phyloP scores from a whole-genome alignment of 192 early-diverging fungal species.

The Martensiomyces pterosporus region DNA sequence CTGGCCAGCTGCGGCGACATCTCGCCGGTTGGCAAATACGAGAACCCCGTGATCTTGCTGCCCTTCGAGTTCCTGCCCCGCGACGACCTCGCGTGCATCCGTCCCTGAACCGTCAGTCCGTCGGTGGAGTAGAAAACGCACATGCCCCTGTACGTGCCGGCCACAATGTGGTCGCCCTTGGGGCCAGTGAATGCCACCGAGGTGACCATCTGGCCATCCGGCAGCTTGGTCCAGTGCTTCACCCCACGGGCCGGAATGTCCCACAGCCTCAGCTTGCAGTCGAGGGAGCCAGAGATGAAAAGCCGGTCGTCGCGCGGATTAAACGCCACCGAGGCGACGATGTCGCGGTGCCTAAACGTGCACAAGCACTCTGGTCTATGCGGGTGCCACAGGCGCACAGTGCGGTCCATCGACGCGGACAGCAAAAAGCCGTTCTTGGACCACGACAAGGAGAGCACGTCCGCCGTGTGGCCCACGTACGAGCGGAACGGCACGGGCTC shows the following conservation, averaged over 20 bases:
- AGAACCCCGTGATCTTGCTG: constrained; percentile 81
- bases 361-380: constrained; percentile 68
- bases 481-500: constrained; percentile 65
- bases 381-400: constrained; percentile 83
- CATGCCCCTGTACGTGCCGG: constrained; percentile 71
- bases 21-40: constrained; percentile 22
- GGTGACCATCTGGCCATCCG: constrained; percentile 68
- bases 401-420: constrained; percentile 77
- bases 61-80: constrained; percentile 58
- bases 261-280: constrained; percentile 79
- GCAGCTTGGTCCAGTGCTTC: constrained; percentile 69
- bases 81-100: constrained; percentile 65
- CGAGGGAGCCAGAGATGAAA: constrained; percentile 77
- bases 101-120: constrained; percentile 76
- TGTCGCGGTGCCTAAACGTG: constrained; percentile 72
- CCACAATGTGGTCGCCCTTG: constrained; percentile 66
- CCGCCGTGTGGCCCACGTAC: constrained; percentile 67
- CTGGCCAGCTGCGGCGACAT: constrained; percentile 49
- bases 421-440: constrained; percentile 77
- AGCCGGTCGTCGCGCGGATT: constrained; percentile 79
- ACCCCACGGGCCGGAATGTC: constrained; percentile 75
- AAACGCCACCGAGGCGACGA: constrained; percentile 75
- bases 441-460: constrained; percentile 69
- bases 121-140: constrained; percentile 82
- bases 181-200: constrained; percentile 68